phyloP scores from a whole-genome alignment of 768 basidiomycete species.

The Kwoniella mangroviensis region DNA sequence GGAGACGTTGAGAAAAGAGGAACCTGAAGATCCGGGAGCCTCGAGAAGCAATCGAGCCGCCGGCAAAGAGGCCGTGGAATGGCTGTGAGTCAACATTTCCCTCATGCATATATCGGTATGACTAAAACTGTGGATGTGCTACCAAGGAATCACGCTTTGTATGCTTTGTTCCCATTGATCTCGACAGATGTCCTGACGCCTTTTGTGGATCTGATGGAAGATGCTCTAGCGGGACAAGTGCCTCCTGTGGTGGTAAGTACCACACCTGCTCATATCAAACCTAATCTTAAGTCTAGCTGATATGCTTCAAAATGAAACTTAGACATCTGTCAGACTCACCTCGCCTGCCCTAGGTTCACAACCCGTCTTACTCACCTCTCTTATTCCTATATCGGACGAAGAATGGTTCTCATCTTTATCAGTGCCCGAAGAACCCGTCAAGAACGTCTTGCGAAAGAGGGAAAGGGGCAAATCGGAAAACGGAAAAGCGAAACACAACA shows the following conservation, averaged over 20 bases:
- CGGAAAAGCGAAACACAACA: neutral
- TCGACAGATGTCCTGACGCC: constrained; percentile 56
- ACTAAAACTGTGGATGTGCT: neutral
- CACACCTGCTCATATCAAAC: neutral
- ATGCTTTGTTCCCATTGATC: constrained; percentile 55
- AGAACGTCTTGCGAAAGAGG: neutral
- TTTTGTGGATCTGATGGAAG: constrained; percentile 58
- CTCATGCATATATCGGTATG: neutral
- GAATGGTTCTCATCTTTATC: constrained; percentile 54
- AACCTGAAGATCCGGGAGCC: neutral
- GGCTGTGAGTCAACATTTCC: constrained; percentile 25
- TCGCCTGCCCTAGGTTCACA: constrained; percentile 52
- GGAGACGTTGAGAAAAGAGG: constrained; percentile 2
- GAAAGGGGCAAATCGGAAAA: neutral
- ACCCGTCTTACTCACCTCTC: constrained; percentile 51
- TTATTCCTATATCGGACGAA: constrained; percentile 53
- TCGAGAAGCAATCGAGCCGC: neutral
- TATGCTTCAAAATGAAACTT: no score
- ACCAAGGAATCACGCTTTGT: constrained; percentile 50
- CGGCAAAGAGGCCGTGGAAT: constrained; percentile 19
- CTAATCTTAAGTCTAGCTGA: neutral
- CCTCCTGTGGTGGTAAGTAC: constrained; percentile 53
- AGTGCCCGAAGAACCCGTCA: constrained; percentile 4
- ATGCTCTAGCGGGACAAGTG: constrained; percentile 53
- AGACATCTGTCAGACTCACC: constrained; percentile 55